These are phyloP conservation scores for Colletotrichum plurivorum DNA, from an alignment of 2,329 filamentous ascomycete genomes.

Conservation along the genomic window DNA sequence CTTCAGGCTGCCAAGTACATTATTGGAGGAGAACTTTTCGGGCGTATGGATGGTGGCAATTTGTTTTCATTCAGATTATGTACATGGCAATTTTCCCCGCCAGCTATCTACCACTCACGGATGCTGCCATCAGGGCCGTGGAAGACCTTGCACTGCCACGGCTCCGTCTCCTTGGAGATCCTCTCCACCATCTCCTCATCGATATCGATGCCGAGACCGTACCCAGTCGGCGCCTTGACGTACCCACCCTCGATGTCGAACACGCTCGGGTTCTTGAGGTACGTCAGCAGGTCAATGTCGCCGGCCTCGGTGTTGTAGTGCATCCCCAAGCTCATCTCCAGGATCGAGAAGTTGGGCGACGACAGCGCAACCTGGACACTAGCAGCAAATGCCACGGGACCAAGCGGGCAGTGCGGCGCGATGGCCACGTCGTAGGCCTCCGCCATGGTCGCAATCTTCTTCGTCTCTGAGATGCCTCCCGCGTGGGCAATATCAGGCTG, in stretches of 20 bases:
- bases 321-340: conserved; percentile 79
- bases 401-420: conserved; percentile 76
- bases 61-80: background rate
- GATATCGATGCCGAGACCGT: conserved; percentile 73
- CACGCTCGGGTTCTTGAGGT: conserved; percentile 69
- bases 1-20: too few relatives aligned
- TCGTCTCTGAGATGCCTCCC: conserved; percentile 75
- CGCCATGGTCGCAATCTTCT: conserved; percentile 73
- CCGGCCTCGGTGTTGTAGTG: conserved; percentile 71
- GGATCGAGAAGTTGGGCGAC: conserved; percentile 73
- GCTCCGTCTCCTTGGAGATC: conserved; percentile 62
- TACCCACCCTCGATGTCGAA: conserved; percentile 71
- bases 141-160: conserved; percentile 71
- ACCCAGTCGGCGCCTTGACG: conserved; percentile 65
- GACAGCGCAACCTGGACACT: conserved; percentile 71
- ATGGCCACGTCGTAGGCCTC: conserved; percentile 77
- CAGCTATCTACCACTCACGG: conserved; percentile 66
- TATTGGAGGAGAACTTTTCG: too few relatives aligned
- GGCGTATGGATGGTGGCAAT: too few relatives aligned
- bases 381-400: conserved; percentile 76
- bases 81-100: background rate
- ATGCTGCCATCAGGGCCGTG: conserved; percentile 71
- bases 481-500: conserved; percentile 76
- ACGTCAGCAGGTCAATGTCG: conserved; percentile 70
- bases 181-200: conserved; percentile 74